A percentile compares a stretch with the other conserved stretches of the same genome.
These are phyloP conservation scores for Backusella australiensis DNA, from an alignment of 192 early-diverging fungal genomes.

Conservation along the genomic window DNA sequence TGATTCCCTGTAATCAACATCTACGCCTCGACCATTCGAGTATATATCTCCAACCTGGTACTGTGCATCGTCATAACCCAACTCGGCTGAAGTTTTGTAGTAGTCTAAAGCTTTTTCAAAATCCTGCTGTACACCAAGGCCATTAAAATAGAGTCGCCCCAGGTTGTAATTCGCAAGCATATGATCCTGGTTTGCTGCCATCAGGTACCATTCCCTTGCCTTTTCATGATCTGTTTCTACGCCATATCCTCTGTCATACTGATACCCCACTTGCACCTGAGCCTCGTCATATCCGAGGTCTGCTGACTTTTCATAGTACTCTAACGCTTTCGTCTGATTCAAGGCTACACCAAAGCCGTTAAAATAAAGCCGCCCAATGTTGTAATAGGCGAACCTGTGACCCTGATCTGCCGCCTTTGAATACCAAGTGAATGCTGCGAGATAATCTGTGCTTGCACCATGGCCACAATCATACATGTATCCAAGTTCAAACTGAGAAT, in stretches of 20 bases:
- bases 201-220: constrained; percentile 65
- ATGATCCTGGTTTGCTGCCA: constrained; percentile 68
- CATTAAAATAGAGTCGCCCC: constrained; percentile 74
- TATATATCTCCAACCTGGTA: constrained; percentile 28
- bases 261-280: constrained; percentile 29
- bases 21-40: not conserved
- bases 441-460: constrained; percentile 45
- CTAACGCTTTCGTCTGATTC: constrained; percentile 45
- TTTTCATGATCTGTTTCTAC: constrained; percentile 43
- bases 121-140: constrained; percentile 59
- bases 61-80: constrained; percentile 52
- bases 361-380: constrained; percentile 83
- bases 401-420: constrained; percentile 55
- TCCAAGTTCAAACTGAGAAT: constrained; percentile 68
- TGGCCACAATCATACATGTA: constrained; percentile 69
- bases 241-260: not conserved
- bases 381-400: constrained; percentile 49
- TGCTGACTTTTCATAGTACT: constrained; percentile 47
- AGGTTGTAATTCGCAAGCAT: constrained; percentile 83
- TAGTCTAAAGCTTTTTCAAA: constrained; percentile 39
- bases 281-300: constrained; percentile 57
- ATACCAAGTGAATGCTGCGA: constrained; percentile 57
- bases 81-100: constrained; percentile 17
- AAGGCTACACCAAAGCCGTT: constrained; percentile 75
- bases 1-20: constrained; percentile 48